Conservation (phyloP, 2,329 filamentous ascomycete genomes). For the Aspergillus hiratsukae region DNA sequence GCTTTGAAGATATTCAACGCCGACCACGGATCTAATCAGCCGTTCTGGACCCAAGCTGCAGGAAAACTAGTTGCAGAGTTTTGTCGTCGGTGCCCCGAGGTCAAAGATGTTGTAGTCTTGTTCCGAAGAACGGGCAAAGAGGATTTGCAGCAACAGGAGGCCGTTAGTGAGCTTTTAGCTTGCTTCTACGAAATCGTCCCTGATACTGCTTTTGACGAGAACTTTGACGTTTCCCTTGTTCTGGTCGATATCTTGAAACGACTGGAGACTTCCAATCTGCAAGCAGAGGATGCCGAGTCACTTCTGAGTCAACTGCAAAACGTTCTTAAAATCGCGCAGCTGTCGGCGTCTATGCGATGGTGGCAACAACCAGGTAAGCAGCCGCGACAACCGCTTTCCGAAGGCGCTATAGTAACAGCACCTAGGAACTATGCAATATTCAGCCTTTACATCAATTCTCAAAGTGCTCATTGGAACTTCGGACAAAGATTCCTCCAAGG, state of each 20-base stretch:
- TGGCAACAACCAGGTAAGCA: conserved; percentile 64
- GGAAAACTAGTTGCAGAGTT: conserved; percentile 69
- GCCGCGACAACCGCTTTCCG: not conserved
- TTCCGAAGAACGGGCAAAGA: conserved; percentile 66
- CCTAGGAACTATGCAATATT: conserved; percentile 36
- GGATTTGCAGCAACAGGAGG: conserved; percentile 71
- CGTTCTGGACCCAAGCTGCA: conserved; percentile 66
- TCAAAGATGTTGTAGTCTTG: conserved; percentile 72
- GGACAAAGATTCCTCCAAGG: conserved; percentile 27
- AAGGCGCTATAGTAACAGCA: conserved; percentile 3
- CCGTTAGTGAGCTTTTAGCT: conserved; percentile 70
- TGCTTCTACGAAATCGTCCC: conserved; percentile 85
- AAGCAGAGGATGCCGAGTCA: conserved; percentile 52
- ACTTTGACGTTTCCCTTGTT: conserved; percentile 79
- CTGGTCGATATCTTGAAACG: conserved; percentile 65
- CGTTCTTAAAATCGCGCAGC: conserved; percentile 71
- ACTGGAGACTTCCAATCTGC: conserved; percentile 47
- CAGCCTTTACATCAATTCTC: conserved; percentile 39
- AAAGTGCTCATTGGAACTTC: conserved; percentile 32
- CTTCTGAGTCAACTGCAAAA: conserved; percentile 73
- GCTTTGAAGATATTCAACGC: conserved; percentile 59
- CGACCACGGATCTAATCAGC: conserved; percentile 41
- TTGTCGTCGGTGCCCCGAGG: conserved; percentile 69
- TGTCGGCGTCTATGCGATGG: conserved; percentile 84
- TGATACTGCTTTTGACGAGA: conserved; percentile 72